Conservation (phyloP, 208 protist species). For the Trypanosoma congolense region DNA sequence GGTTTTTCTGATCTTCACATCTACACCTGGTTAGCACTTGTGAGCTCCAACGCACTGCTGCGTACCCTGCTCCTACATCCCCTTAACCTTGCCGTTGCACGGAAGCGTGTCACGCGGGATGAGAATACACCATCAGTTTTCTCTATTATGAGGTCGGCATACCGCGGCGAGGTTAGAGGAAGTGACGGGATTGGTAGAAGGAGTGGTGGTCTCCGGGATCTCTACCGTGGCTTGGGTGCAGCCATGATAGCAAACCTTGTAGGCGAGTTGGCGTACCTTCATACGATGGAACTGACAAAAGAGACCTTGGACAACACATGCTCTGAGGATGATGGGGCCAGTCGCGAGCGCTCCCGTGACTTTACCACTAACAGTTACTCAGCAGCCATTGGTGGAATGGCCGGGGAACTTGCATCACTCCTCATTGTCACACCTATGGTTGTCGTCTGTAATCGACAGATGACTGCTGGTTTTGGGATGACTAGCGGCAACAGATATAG, state of each 20-base stretch:
- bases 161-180: conserved; percentile 34
- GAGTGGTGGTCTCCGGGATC: conserved; percentile 45
- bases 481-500: conserved; percentile 43
- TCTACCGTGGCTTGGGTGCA: conserved; percentile 72
- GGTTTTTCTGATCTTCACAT: conserved; percentile 73
- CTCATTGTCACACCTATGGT: conserved; percentile 59
- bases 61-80: conserved; percentile 82
- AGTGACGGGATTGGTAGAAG: conserved; percentile 30
- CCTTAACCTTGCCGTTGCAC: conserved; percentile 62
- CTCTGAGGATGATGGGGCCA: background rate
- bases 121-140: conserved; percentile 39
- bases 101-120: conserved; percentile 76
- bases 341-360: conserved; percentile 9
- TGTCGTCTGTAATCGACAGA: conserved; percentile 73
- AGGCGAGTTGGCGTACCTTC: conserved; percentile 71
- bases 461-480: conserved; percentile 81
- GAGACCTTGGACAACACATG: conserved; percentile 31
- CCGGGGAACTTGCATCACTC: conserved; percentile 58
- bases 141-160: conserved; percentile 39
- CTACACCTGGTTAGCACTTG: conserved; percentile 69
- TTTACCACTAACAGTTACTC: conserved; percentile 40
- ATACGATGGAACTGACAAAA: conserved; percentile 69
- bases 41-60: conserved; percentile 50
- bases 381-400: conserved; percentile 64
- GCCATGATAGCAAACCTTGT: conserved; percentile 64